Conservation (phyloP, 1,284 basidiomycete species). For the Cryptococcus neoformans region DNA sequence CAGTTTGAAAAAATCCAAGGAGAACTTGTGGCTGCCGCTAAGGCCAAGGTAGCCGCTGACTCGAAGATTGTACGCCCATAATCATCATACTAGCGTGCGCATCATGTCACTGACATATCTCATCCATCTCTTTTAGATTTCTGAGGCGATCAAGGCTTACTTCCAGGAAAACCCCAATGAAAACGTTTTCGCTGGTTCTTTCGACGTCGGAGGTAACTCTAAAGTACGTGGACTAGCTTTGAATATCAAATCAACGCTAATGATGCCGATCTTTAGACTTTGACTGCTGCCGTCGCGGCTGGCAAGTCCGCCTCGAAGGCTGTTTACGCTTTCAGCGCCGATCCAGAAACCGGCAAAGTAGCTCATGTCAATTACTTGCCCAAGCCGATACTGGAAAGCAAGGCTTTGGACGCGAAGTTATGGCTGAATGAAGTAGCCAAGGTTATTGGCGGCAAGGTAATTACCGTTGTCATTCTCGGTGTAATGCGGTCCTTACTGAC, state of each 20-base stretch:
- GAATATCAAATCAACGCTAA: not conserved
- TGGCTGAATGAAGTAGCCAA: constrained; percentile 79
- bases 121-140: constrained; percentile 55
- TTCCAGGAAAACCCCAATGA: constrained; percentile 74
- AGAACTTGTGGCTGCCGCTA: constrained; percentile 78
- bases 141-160: constrained; percentile 66
- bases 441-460: constrained; percentile 81
- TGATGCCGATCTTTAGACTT: constrained; percentile 10
- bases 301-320: constrained; percentile 73
- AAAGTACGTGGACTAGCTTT: constrained; percentile 57
- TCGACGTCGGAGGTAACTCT: constrained; percentile 70
- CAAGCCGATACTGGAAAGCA: constrained; percentile 54
- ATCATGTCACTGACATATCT: not conserved
- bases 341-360: constrained; percentile 68
- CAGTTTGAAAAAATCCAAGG: constrained; percentile 69
- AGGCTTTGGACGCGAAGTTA: constrained; percentile 69
- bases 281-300: constrained; percentile 64
- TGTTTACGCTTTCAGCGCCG: constrained; percentile 82
- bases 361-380: constrained; percentile 86
- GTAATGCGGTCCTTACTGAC: not conserved
- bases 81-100: constrained; percentile 20
- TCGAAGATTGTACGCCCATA: constrained; percentile 65
- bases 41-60: constrained; percentile 73
- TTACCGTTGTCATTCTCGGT: constrained; percentile 1
- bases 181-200: constrained; percentile 62